Percentiles rank a stretch among this genome's conserved stretches.
phyloP scores from a whole-genome alignment of 768 basidiomycete genomes.

The Leccinum aurantiacum region DNA sequence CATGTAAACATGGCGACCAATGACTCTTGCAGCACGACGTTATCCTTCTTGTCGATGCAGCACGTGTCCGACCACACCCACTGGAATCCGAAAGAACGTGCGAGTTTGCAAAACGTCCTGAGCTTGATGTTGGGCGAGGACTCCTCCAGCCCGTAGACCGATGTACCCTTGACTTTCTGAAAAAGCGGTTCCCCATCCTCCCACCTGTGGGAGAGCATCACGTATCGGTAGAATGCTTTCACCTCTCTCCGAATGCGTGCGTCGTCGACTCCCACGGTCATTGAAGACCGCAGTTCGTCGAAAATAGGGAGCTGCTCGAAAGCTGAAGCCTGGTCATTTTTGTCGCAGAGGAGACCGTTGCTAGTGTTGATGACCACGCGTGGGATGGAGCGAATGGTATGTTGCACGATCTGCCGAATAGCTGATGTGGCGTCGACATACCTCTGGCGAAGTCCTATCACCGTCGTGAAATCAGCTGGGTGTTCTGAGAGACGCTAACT shows the following conservation, averaged over 20 bases:
- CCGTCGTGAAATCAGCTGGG: neutral
- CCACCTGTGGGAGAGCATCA: neutral
- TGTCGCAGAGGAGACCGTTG: neutral
- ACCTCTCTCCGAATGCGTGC: neutral
- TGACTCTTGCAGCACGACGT: neutral
- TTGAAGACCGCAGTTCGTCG: neutral
- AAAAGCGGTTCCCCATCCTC: neutral
- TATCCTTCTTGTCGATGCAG: neutral
- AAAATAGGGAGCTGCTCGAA: neutral
- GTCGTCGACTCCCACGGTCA: neutral
- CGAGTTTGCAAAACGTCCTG: neutral
- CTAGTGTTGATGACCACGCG: neutral
- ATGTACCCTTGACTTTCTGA: neutral
- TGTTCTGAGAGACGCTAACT: neutral
- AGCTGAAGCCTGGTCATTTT: neutral
- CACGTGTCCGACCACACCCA: conserved; percentile 1
- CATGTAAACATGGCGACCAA: neutral
- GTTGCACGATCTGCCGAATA: neutral
- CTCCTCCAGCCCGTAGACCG: neutral
- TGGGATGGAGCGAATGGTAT: neutral
- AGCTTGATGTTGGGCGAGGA: neutral
- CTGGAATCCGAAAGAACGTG: neutral
- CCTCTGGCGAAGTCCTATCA: neutral
- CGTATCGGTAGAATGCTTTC: neutral
- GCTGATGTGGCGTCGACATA: neutral